Percentiles rank a stretch among this genome's conserved stretches.
Evolutionary conservation across 2,329 filamentous ascomycete genomes (phyloP).

Genomic region (Ophiostoma fasciatum): DNA sequence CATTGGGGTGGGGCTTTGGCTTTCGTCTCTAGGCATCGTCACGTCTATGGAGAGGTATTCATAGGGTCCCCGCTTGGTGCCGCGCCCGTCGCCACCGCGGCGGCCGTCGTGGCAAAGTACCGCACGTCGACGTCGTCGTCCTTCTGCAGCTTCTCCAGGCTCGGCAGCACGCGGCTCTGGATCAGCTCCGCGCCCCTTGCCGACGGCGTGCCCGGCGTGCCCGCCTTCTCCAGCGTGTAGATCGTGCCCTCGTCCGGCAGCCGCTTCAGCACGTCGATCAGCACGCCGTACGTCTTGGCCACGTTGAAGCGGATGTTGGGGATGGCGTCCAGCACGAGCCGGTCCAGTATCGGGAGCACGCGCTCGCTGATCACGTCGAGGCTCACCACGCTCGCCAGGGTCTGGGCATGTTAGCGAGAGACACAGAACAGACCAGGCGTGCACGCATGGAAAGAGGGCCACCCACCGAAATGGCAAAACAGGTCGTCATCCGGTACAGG

Average conservation of each 20-base stretch:
- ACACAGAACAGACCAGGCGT: not conserved
- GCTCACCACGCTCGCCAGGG: conserved; percentile 81
- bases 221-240: conserved; percentile 69
- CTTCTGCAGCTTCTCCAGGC: conserved; percentile 87
- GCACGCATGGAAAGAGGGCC: not conserved
- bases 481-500: conserved; percentile 99
- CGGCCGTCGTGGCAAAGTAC: conserved; percentile 90
- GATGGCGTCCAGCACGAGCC: conserved; percentile 85
- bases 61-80: conserved; percentile 40
- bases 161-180: conserved; percentile 72
- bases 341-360: conserved; percentile 90
- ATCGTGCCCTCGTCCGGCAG: conserved; percentile 81
- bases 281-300: conserved; percentile 85
- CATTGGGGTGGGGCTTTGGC: conserved; percentile 14
- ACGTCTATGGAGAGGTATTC: conserved; percentile 52
- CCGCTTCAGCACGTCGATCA: conserved; percentile 84
- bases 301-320: conserved; percentile 99
- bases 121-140: conserved; percentile 97
- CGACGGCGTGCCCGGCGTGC: conserved; percentile 45
- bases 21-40: too few species aligned
- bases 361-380: conserved; percentile 85
- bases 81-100: conserved; percentile 38
- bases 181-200: conserved; percentile 66
- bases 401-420: conserved; percentile 38
- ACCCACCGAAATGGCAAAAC: conserved; percentile 93